These are phyloP conservation scores for Vigna radiata DNA, from an alignment of 306 rosid species.

Conservation along the genomic window DNA sequence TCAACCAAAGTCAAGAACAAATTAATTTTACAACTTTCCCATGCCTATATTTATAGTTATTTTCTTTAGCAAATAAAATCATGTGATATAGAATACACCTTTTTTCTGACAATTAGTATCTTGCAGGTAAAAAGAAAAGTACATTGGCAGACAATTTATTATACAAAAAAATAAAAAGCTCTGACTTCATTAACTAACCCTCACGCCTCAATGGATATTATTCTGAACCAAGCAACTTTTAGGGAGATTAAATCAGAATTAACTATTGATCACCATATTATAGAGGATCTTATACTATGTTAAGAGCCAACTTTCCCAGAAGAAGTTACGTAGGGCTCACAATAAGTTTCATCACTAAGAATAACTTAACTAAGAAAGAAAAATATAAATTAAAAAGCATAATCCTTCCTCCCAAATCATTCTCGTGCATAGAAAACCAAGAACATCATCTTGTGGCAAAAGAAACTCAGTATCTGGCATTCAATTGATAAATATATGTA, in stretches of 20 bases:
- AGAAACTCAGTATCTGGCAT: background rate
- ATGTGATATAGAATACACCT: background rate
- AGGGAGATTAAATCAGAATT: background rate
- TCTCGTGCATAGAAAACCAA: slow-evolving; percentile 29
- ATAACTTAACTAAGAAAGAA: background rate
- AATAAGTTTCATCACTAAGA: background rate
- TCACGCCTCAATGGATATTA: background rate
- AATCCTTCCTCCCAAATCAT: background rate
- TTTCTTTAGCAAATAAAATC: slow-evolving; percentile 2
- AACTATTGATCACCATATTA: background rate
- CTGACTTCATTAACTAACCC: background rate
- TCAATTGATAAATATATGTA: background rate
- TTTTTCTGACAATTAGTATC: background rate
- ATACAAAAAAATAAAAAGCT: background rate
- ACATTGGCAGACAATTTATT: background rate
- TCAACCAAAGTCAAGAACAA: background rate
- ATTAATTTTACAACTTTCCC: background rate
- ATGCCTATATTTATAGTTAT: slow-evolving; percentile 19
- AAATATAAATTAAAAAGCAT: slow-evolving; percentile 23
- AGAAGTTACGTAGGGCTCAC: background rate
- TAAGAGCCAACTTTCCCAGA: slow-evolving; percentile 20
- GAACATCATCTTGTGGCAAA: background rate
- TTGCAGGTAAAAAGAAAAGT: slow-evolving; percentile 9
- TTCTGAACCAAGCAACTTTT: slow-evolving; percentile 12
- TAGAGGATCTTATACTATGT: background rate